phyloP scores from a whole-genome alignment of 2,329 filamentous ascomycete genomes.

The Venturia oleaginea region DNA sequence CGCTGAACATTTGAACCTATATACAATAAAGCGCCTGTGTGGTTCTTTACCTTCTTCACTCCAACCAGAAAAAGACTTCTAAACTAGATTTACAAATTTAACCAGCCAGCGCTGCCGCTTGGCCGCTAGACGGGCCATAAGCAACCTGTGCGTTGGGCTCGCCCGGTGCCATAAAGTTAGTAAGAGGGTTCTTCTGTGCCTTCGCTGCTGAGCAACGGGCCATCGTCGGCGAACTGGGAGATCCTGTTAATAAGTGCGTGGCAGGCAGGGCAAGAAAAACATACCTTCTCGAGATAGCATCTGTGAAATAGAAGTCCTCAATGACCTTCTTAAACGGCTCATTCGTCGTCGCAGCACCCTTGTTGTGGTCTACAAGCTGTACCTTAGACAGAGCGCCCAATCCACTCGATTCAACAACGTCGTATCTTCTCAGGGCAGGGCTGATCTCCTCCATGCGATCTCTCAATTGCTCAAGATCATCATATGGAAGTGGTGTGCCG shows the following conservation, averaged over 20 bases:
- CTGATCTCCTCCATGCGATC: constrained; percentile 95
- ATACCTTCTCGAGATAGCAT: constrained; percentile 91
- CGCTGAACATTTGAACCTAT: constrained; percentile 1
- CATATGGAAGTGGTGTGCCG: constrained; percentile 77
- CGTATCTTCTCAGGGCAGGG: constrained; percentile 80
- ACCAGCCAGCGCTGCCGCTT: constrained; percentile 3
- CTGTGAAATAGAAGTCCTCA: constrained; percentile 97
- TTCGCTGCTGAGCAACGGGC: constrained; percentile 93
- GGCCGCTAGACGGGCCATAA: constrained; percentile 13
- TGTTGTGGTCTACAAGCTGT: constrained; percentile 93
- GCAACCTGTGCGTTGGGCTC: constrained; percentile 19
- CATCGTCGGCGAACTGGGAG: constrained; percentile 84
- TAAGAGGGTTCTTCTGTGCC: constrained; percentile 46
- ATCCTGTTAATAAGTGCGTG: constrained; percentile 12
- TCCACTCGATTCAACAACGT: constrained; percentile 65
- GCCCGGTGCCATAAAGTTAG: constrained; percentile 44
- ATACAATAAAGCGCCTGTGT: constrained; percentile 3
- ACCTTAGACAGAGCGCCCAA: constrained; percentile 75
- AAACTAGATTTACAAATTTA: constrained; percentile 6
- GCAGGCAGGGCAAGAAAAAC: constrained; percentile 24
- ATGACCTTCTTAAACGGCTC: constrained; percentile 73
- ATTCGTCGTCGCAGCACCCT: constrained; percentile 66
- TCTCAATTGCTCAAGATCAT: constrained; percentile 79
- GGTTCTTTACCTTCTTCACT: neutral
- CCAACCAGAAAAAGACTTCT: neutral